Percentiles rank a stretch among this genome's conserved stretches.
Evolutionary conservation across 2,329 filamentous ascomycete genomes (phyloP).

Genomic region (Alternaria tenuissima): DNA sequence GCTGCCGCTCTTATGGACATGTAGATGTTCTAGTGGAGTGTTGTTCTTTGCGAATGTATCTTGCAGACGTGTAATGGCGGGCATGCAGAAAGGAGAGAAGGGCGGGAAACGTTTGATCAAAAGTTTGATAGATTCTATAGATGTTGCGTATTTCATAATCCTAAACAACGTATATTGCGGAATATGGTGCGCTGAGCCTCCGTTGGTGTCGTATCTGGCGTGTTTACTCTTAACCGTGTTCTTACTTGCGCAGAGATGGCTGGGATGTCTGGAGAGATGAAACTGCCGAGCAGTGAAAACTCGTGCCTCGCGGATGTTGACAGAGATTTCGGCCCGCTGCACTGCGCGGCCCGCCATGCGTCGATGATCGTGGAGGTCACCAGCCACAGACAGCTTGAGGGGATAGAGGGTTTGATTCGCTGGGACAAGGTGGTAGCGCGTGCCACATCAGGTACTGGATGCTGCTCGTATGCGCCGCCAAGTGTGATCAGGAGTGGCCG

Average conservation of each 20-base stretch:
- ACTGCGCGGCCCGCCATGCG: conserved; percentile 16
- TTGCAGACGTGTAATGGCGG: not conserved
- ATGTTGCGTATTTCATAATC: conserved; percentile 2
- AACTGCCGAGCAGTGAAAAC: not conserved
- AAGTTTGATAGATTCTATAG: conserved; percentile 17
- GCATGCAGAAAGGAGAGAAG: not conserved
- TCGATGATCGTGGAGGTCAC: conserved; percentile 6
- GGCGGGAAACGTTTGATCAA: not conserved
- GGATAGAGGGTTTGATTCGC: not conserved
- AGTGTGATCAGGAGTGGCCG: conserved; percentile 41
- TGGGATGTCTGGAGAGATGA: not conserved
- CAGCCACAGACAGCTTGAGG: conserved; percentile 6
- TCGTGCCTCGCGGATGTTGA: not conserved
- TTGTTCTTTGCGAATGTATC: not conserved
- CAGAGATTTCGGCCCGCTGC: conserved; percentile 16
- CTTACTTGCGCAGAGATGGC: not conserved
- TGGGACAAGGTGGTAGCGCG: conserved; percentile 11
- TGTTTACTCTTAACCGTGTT: not conserved
- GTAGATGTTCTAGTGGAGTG: conserved; percentile 8
- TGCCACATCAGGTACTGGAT: conserved; percentile 28
- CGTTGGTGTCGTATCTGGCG: not conserved
- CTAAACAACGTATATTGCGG: not conserved
- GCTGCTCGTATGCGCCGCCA: conserved; percentile 40
- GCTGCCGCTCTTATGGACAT: conserved; percentile 73
- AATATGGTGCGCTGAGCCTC: not conserved